phyloP scores from a whole-genome alignment of 768 basidiomycete genomes.

The Kwoniella heveanensis region DNA sequence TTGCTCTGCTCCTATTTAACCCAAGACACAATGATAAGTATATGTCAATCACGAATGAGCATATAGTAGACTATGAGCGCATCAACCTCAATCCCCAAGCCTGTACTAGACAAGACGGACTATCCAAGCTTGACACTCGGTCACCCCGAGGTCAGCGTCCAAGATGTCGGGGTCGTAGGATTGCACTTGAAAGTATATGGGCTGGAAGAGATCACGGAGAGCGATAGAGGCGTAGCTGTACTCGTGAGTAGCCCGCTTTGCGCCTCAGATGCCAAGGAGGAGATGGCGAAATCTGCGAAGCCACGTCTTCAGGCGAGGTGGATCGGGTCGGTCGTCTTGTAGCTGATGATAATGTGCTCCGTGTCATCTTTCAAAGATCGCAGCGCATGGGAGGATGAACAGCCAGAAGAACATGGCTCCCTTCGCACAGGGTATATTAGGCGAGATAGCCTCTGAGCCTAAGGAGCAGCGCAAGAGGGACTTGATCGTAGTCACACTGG shows the following conservation, averaged over 20 bases:
- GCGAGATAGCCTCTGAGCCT: conserved; percentile 36
- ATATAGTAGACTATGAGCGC: not conserved
- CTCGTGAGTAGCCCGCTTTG: conserved; percentile 35
- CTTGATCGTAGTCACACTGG: conserved; percentile 61
- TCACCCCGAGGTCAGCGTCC: conserved; percentile 20
- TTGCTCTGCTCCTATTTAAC: too few species aligned
- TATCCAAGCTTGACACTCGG: conserved; percentile 32
- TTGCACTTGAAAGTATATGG: conserved; percentile 43
- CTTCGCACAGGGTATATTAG: conserved; percentile 56
- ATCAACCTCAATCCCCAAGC: not conserved
- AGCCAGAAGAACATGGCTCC: conserved; percentile 53
- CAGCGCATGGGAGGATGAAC: conserved; percentile 61
- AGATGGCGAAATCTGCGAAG: too few species aligned
- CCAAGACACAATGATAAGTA: too few species aligned
- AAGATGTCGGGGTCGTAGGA: conserved; percentile 38
- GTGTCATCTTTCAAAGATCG: too few species aligned
- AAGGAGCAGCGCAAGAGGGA: conserved; percentile 51
- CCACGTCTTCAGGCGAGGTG: too few species aligned
- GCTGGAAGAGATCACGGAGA: conserved; percentile 45
- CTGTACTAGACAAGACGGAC: conserved; percentile 24
- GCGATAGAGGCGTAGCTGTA: conserved; percentile 31
- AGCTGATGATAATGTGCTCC: too few species aligned
- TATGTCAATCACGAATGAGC: too few species aligned
- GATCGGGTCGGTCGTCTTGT: too few species aligned
- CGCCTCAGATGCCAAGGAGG: too few species aligned